Percentiles rank a stretch among this genome's conserved stretches.
Evolutionary conservation across 2,329 filamentous ascomycete genomes (phyloP).

Genomic region (Xylaria hypoxylon): DNA sequence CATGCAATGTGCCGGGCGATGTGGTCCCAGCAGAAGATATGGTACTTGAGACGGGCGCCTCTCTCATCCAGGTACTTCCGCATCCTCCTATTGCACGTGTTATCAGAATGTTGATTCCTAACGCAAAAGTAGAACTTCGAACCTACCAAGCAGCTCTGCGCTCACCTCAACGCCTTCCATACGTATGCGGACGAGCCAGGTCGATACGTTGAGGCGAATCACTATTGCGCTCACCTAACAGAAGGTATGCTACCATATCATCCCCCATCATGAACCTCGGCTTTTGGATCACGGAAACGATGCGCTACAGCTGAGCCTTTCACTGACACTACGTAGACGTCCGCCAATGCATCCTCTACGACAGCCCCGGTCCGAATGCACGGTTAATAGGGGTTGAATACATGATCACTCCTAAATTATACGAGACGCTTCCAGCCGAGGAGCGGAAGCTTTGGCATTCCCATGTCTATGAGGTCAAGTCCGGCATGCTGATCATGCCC

Average conservation of each 20-base stretch:
- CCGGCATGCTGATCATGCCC: constrained; percentile 84
- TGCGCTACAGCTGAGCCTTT: background rate
- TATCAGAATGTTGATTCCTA: constrained; percentile 14
- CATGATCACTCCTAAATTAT: constrained; percentile 81
- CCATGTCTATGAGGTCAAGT: constrained; percentile 79
- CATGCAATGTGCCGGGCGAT: constrained; percentile 57
- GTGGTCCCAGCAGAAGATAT: constrained; percentile 66
- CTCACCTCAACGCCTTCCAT: constrained; percentile 89
- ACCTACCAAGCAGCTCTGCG: constrained; percentile 80
- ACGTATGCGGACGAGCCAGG: constrained; percentile 79
- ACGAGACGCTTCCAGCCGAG: constrained; percentile 70
- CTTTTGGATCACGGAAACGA: background rate
- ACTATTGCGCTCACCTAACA: constrained; percentile 85
- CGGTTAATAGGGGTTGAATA: constrained; percentile 88
- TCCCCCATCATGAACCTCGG: background rate
- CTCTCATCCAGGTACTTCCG: constrained; percentile 64
- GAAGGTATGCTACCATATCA: constrained; percentile 56
- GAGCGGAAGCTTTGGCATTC: constrained; percentile 85
- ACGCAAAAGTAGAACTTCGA: constrained; percentile 66
- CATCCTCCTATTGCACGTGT: background rate
- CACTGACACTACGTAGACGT: constrained; percentile 64
- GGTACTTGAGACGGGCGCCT: constrained; percentile 71
- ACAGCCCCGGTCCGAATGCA: constrained; percentile 73
- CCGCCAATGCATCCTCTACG: constrained; percentile 88
- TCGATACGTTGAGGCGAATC: constrained; percentile 80